Evolutionary conservation across 2,329 filamentous ascomycete species (phyloP).

Genomic region (Hirsutella rhossiliensis): DNA sequence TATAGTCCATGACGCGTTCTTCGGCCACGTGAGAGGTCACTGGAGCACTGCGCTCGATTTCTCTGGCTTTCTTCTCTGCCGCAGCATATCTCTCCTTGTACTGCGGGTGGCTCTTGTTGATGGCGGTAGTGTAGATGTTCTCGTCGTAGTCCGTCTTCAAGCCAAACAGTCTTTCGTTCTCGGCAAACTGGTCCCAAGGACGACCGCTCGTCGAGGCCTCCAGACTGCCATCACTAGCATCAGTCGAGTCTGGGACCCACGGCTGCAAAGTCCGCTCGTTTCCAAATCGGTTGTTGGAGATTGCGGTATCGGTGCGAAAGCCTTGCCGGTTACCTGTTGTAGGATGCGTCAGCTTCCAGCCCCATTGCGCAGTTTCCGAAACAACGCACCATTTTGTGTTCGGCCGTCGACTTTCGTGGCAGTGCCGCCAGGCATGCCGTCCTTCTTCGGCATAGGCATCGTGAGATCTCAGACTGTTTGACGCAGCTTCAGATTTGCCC

Average conservation of each 20-base stretch:
- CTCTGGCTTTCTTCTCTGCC: slow-evolving; percentile 73
- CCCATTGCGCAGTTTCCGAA: background rate
- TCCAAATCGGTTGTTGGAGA: slow-evolving; percentile 59
- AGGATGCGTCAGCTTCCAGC: slow-evolving; percentile 4
- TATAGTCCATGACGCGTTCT: slow-evolving; percentile 64
- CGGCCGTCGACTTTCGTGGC: slow-evolving; percentile 17
- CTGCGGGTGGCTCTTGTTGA: slow-evolving; percentile 72
- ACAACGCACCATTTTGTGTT: slow-evolving; percentile 21
- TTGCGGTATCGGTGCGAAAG: slow-evolving; percentile 82
- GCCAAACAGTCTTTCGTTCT: slow-evolving; percentile 79
- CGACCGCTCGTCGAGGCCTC: slow-evolving; percentile 41
- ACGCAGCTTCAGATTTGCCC: slow-evolving; percentile 12
- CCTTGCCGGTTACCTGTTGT: slow-evolving; percentile 47
- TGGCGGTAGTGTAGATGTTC: slow-evolving; percentile 84
- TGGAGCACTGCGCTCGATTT: slow-evolving; percentile 69
- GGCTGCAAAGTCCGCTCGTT: slow-evolving; percentile 67
- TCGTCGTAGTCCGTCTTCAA: slow-evolving; percentile 86
- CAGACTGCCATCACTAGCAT: slow-evolving; percentile 57
- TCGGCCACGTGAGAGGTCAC: slow-evolving; percentile 78
- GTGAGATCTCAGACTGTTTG: slow-evolving; percentile 11
- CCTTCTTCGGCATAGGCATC: slow-evolving; percentile 28
- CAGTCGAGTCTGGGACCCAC: slow-evolving; percentile 60
- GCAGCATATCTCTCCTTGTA: slow-evolving; percentile 68
- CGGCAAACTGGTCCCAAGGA: slow-evolving; percentile 88
- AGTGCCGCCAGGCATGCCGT: slow-evolving; percentile 19